phyloP scores from a whole-genome alignment of 441 rosid genomes.

The Gossypium schwendimanii region DNA sequence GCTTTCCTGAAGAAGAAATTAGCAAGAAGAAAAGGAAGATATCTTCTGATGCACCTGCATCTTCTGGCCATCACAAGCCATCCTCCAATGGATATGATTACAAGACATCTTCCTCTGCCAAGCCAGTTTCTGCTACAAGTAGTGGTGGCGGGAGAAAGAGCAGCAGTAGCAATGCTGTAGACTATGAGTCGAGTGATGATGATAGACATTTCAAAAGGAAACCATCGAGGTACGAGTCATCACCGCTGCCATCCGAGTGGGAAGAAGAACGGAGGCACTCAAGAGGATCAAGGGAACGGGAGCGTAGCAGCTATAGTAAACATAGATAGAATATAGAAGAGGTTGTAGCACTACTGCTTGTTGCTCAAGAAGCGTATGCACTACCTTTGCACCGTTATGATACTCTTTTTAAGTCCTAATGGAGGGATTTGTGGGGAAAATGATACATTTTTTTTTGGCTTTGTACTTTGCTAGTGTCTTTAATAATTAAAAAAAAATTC shows the following conservation, averaged over 20 bases:
- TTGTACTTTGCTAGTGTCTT: background rate
- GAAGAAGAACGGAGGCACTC: slow-evolving; percentile 38
- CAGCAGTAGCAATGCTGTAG: slow-evolving; percentile 30
- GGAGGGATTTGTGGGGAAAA: background rate
- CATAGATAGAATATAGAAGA: slow-evolving; percentile 20
- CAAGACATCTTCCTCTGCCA: slow-evolving; percentile 25
- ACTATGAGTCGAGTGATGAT: slow-evolving; percentile 78
- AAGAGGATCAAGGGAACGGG: slow-evolving; percentile 30
- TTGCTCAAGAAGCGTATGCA: background rate
- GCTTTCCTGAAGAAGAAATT: slow-evolving; percentile 68
- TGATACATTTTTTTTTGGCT: background rate
- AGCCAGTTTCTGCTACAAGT: slow-evolving; percentile 13
- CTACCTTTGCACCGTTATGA: background rate
- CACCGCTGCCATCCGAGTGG: slow-evolving; percentile 36
- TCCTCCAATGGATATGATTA: slow-evolving; percentile 32
- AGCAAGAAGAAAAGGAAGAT: slow-evolving; percentile 59
- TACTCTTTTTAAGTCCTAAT: background rate
- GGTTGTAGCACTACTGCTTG: background rate
- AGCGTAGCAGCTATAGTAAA: slow-evolving; percentile 24
- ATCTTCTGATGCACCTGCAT: slow-evolving; percentile 15
- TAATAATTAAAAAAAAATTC: background rate
- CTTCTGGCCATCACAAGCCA: slow-evolving; percentile 23
- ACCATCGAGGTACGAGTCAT: slow-evolving; percentile 69
- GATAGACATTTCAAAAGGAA: slow-evolving; percentile 92
- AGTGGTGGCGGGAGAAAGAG: slow-evolving; percentile 25